phyloP scores from a whole-genome alignment of 441 rosid species.

The Syzygium malaccense region DNA sequence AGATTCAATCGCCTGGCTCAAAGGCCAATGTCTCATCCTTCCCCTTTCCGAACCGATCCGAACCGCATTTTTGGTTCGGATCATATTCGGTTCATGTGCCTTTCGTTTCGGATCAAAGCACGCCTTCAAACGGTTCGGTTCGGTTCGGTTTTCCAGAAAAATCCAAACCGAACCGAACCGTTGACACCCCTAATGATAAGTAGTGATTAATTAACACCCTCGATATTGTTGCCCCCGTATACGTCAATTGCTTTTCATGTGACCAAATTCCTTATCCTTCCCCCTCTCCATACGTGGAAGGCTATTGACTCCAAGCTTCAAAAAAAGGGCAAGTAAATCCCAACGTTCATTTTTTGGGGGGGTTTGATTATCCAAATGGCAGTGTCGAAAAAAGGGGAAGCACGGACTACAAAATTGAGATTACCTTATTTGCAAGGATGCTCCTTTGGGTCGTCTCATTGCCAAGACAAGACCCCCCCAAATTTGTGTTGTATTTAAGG shows the following conservation, averaged over 20 bases:
- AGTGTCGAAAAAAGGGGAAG: background rate
- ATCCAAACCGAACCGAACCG: too few species aligned
- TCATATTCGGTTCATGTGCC: too few species aligned
- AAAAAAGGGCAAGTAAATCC: background rate
- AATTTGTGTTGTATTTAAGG: background rate
- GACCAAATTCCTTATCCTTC: background rate
- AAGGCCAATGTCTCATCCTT: too few species aligned
- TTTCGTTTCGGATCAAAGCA: too few species aligned
- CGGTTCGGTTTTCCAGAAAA: too few species aligned
- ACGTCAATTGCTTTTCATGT: background rate
- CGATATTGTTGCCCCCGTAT: background rate
- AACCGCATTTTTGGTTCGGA: too few species aligned
- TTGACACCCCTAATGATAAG: too few species aligned
- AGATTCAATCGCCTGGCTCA: too few species aligned
- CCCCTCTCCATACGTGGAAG: background rate
- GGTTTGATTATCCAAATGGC: background rate
- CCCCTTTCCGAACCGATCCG: too few species aligned
- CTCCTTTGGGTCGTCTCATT: background rate
- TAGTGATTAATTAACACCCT: background rate
- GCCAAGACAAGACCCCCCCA: background rate
- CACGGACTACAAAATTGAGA: background rate
- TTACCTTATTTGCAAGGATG: background rate
- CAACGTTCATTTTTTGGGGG: background rate
- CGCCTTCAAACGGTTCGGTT: too few species aligned
- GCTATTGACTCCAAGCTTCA: background rate